A percentile compares a stretch with the other conserved stretches of the same genome.
phyloP scores from a whole-genome alignment of 2,329 filamentous ascomycete species.

The Diaporthe caulivora region DNA sequence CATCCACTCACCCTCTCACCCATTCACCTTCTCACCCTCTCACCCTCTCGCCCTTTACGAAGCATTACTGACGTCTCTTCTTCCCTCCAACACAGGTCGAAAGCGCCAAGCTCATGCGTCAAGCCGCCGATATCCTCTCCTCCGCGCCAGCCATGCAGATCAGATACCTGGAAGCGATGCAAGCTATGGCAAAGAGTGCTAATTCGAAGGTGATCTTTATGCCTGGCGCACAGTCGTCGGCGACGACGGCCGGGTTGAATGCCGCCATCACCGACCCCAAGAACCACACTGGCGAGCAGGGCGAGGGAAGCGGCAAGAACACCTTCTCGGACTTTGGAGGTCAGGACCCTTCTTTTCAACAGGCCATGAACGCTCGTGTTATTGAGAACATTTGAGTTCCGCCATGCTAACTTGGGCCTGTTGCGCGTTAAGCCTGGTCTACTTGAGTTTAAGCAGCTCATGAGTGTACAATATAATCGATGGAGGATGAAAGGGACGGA shows the following conservation, averaged over 20 bases:
- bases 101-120: constrained; percentile 90
- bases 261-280: constrained; percentile 56
- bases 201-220: constrained; percentile 91
- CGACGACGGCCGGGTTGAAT: constrained; percentile 53
- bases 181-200: constrained; percentile 95
- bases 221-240: constrained; percentile 73
- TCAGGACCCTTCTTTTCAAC: constrained; percentile 75
- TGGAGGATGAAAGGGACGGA: background rate
- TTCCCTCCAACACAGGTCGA: constrained; percentile 72
- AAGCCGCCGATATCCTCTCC: constrained; percentile 93
- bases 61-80: constrained; percentile 9
- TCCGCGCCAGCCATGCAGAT: constrained; percentile 98
- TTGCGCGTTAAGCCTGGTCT: constrained; percentile 35
- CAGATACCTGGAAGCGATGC: constrained; percentile 98
- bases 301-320: constrained; percentile 55
- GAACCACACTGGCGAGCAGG: constrained; percentile 53
- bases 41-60: background rate
- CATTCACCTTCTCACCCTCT: no score
- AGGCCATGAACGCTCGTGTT: constrained; percentile 83
- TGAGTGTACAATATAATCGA: constrained; percentile 31
- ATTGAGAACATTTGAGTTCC: constrained; percentile 83
- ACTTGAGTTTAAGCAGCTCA: constrained; percentile 28
- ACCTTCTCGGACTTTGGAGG: constrained; percentile 62
- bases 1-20: no score
- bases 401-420: constrained; percentile 35